Conservation (phyloP, 2,329 filamentous ascomycete species). For the Venturia nashicola region DNA sequence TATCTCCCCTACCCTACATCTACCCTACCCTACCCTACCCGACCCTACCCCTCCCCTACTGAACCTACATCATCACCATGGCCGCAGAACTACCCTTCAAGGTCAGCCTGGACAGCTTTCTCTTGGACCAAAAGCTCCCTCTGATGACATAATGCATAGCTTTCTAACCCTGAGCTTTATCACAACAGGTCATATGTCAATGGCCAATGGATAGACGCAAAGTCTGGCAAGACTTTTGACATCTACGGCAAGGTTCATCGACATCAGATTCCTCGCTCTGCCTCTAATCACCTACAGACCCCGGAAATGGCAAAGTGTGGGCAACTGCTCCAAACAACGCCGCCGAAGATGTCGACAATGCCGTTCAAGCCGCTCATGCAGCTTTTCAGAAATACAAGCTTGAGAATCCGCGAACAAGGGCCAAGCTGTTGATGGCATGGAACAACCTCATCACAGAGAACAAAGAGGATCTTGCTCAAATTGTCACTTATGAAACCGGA, state of each 20-base stretch:
- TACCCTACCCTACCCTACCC: background rate
- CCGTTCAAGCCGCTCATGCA: conserved; percentile 46
- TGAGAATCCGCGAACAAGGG: conserved; percentile 46
- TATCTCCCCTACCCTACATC: background rate
- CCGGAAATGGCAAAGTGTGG: conserved; percentile 37
- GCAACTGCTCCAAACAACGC: conserved; percentile 34
- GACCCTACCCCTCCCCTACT: background rate
- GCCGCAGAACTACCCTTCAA: conserved; percentile 24
- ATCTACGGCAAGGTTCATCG: conserved; percentile 26
- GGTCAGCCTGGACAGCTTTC: conserved; percentile 13
- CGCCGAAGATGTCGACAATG: conserved; percentile 47
- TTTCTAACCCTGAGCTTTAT: conserved; percentile 36
- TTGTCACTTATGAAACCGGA: conserved; percentile 48
- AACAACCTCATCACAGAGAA: conserved; percentile 51
- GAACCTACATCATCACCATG: conserved; percentile 14
- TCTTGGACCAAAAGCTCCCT: background rate
- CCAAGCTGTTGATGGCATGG: conserved; percentile 53
- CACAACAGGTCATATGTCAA: conserved; percentile 35
- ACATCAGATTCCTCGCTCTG: background rate
- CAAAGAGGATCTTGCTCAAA: conserved; percentile 48
- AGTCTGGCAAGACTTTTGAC: conserved; percentile 39
- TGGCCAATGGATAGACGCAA: conserved; percentile 38
- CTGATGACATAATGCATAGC: conserved; percentile 16
- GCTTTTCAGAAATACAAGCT: conserved; percentile 50
- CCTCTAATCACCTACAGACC: conserved; percentile 26